Conservation (phyloP, 805 yeast genomes). For the Ogataea neopini region DNA sequence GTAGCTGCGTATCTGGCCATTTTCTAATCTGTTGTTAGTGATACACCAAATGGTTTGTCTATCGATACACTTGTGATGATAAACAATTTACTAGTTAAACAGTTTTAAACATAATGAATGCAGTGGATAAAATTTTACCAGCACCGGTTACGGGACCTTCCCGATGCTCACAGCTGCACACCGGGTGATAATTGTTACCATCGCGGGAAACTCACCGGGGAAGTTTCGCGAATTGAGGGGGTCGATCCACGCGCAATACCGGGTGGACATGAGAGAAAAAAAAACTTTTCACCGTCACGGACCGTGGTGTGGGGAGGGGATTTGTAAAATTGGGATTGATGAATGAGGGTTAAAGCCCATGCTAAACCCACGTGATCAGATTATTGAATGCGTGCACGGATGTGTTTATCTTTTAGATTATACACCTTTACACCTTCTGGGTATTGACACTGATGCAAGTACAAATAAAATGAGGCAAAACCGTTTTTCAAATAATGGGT, state of each 20-base stretch:
- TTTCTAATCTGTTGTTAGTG: conserved; percentile 29
- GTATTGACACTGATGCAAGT: neutral
- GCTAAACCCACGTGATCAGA: neutral
- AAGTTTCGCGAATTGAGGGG: neutral
- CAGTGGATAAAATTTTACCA: conserved; percentile 14
- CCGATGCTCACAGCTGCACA: neutral
- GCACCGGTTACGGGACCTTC: neutral
- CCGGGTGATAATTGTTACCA: neutral
- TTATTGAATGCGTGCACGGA: too few species aligned
- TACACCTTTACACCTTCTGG: too few species aligned
- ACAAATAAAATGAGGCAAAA: neutral
- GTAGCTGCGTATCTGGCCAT: conserved; percentile 99
- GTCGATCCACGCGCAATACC: neutral
- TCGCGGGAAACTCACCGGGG: neutral
- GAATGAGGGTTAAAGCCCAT: neutral
- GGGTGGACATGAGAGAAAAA: neutral
- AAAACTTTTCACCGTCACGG: conserved; percentile 12
- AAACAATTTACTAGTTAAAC: conserved; percentile 2
- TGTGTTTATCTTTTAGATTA: too few species aligned
- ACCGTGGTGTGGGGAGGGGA: conserved; percentile 2
- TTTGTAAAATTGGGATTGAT: neutral
- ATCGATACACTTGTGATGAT: conserved; percentile 14
- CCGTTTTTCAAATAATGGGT: too few species aligned
- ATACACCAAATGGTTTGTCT: conserved; percentile 12
- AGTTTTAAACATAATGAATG: conserved; percentile 1